Conservation (phyloP, 2,329 filamentous ascomycete genomes). For the Cyphellophora attinorum region DNA sequence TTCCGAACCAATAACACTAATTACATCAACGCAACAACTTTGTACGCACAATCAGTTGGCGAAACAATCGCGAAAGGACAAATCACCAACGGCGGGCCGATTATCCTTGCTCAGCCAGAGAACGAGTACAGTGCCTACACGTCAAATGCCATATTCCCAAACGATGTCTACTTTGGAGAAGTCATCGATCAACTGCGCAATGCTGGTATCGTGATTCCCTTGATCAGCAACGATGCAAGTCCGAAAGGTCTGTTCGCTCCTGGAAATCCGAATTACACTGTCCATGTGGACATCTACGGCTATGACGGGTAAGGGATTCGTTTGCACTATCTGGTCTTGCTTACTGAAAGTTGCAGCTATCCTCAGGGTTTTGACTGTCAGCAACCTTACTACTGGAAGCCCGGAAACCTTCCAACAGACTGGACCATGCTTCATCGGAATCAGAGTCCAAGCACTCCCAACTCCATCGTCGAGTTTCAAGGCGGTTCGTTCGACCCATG, state of each 20-base stretch:
- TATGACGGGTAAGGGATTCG: too few species aligned
- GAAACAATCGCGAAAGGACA: constrained; percentile 63
- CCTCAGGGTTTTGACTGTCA: too few species aligned
- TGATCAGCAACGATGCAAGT: constrained; percentile 66
- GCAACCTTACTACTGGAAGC: too few species aligned
- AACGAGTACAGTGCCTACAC: constrained; percentile 58
- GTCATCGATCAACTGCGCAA: constrained; percentile 59
- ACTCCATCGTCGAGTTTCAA: constrained; percentile 21
- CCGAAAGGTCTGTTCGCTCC: constrained; percentile 54
- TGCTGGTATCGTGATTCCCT: constrained; percentile 62
- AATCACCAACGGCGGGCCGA: constrained; percentile 72
- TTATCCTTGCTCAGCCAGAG: constrained; percentile 63
- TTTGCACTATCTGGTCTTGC: too few species aligned
- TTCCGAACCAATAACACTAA: too few species aligned
- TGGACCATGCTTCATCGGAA: too few species aligned
- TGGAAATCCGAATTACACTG: constrained; percentile 43
- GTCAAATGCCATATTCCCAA: constrained; percentile 12
- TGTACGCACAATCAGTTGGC: constrained; percentile 65
- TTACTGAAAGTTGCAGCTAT: too few species aligned
- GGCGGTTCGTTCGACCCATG: constrained; percentile 15
- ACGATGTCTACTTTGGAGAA: constrained; percentile 59
- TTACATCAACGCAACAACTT: constrained; percentile 73
- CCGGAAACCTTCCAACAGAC: too few species aligned
- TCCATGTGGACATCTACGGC: constrained; percentile 59
- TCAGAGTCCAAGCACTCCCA: constrained; percentile 19